phyloP scores from a whole-genome alignment of 805 yeast genomes.

The Sugiyamaella lignohabitans region DNA sequence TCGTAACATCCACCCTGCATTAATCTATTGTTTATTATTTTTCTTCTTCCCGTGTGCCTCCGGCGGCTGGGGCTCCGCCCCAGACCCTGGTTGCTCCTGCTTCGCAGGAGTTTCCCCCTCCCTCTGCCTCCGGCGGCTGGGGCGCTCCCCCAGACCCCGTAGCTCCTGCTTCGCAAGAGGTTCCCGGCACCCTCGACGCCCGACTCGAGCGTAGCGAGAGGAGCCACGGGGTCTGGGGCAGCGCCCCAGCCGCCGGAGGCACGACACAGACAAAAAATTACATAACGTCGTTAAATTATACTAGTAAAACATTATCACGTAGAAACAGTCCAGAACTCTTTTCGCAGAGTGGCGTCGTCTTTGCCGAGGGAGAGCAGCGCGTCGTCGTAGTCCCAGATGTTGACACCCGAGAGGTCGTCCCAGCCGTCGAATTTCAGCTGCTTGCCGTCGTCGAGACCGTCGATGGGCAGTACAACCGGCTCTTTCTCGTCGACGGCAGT shows the following conservation, averaged over 20 bases:
- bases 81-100: too few relatives aligned
- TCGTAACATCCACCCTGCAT: too few relatives aligned
- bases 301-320: conserved; percentile 4
- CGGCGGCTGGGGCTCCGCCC: too few relatives aligned
- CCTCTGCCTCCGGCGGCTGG: not conserved
- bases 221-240: not conserved
- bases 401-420: conserved; percentile 11
- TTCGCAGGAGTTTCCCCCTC: conserved; percentile 1
- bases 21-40: too few relatives aligned
- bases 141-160: too few relatives aligned
- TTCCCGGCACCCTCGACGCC: not conserved
- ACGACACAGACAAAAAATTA: not conserved
- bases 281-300: not conserved
- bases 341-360: conserved; percentile 18
- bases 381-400: conserved; percentile 24
- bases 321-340: conserved; percentile 25
- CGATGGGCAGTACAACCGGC: conserved; percentile 12
- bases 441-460: conserved; percentile 7
- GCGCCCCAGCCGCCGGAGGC: not conserved
- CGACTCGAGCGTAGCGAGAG: not conserved
- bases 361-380: conserved; percentile 21
- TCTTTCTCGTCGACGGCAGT: conserved; percentile 1
- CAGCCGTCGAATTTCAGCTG: conserved; percentile 13
- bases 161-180: too few relatives aligned
- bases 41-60: too few relatives aligned